These are phyloP conservation scores for Sphagnum contortum DNA, from an alignment of 225 moss, liverwort and hornwort species.

Conservation along the genomic window DNA sequence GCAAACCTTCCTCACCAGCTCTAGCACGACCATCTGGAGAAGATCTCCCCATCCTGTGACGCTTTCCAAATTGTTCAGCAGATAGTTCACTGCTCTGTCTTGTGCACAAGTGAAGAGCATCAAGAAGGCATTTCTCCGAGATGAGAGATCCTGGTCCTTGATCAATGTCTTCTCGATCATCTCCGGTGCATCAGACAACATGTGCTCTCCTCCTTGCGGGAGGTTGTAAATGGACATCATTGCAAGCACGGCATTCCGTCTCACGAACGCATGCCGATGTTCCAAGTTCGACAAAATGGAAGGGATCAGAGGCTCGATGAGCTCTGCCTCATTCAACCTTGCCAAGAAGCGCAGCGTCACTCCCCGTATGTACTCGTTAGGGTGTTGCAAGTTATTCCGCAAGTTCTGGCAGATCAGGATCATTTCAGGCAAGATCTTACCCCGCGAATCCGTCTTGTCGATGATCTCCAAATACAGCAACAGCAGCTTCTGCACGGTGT, in stretches of 20 bases:
- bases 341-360: conserved; percentile 85
- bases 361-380: conserved; percentile 92
- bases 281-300: conserved; percentile 82
- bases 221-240: conserved; percentile 91
- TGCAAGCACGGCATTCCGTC: conserved; percentile 80
- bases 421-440: conserved; percentile 94
- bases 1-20: conserved; percentile 85
- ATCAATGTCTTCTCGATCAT: conserved; percentile 72
- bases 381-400: conserved; percentile 92
- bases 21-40: conserved; percentile 92
- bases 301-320: conserved; percentile 86
- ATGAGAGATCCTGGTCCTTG: conserved; percentile 74
- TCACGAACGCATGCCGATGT: conserved; percentile 92
- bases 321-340: conserved; percentile 79
- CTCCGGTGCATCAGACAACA: conserved; percentile 80
- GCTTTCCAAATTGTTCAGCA: conserved; percentile 68
- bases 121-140: conserved; percentile 80
- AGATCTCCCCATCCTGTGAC: conserved; percentile 88
- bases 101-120: conserved; percentile 95
- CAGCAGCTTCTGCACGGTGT: conserved; percentile 94
- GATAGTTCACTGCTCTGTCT: conserved; percentile 74
- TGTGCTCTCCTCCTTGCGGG: conserved; percentile 61
- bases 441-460: conserved; percentile 86
- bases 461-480: conserved; percentile 89
- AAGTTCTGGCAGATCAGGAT: conserved; percentile 93